Evolutionary conservation across 2,329 filamentous ascomycete species (phyloP).

Genomic region (Colletotrichum plurivorum): DNA sequence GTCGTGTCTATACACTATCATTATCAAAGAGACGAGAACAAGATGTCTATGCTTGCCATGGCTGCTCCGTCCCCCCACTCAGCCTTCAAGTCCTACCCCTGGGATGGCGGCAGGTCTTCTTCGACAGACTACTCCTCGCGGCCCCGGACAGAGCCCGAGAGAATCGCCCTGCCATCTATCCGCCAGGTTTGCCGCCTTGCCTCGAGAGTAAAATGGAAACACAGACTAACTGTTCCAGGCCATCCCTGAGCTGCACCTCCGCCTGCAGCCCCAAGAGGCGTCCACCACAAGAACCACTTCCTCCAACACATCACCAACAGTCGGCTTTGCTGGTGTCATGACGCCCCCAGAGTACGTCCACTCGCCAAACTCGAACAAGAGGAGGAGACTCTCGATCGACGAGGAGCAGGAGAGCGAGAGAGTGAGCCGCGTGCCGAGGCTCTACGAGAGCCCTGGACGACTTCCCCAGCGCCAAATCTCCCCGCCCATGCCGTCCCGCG

Average conservation of each 20-base stretch:
- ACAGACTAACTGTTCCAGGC: constrained; percentile 48
- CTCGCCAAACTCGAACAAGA: constrained; percentile 64
- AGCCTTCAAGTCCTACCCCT: constrained; percentile 57
- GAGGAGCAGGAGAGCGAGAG: constrained; percentile 56
- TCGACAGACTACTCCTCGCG: constrained; percentile 50
- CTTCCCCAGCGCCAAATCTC: constrained; percentile 52
- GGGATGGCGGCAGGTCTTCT: constrained; percentile 53
- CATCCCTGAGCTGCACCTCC: constrained; percentile 61
- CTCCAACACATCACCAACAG: constrained; percentile 52
- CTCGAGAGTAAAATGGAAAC: constrained; percentile 18
- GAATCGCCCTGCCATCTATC: constrained; percentile 65
- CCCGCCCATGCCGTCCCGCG: constrained; percentile 47
- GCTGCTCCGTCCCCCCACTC: constrained; percentile 57
- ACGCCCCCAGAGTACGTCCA: constrained; percentile 64
- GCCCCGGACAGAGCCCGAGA: constrained; percentile 55
- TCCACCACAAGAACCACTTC: constrained; percentile 48
- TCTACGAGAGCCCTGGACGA: constrained; percentile 56
- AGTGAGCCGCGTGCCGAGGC: constrained; percentile 61
- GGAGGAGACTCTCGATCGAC: constrained; percentile 61
- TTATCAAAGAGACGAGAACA: constrained; percentile 47
- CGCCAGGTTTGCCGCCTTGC: constrained; percentile 60
- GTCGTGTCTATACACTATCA: constrained; percentile 43
- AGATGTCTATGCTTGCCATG: constrained; percentile 67
- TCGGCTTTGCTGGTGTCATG: constrained; percentile 46
- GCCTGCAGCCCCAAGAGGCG: constrained; percentile 50